Conservation (phyloP, 306 rosid genomes). For the Neltuma alba region DNA sequence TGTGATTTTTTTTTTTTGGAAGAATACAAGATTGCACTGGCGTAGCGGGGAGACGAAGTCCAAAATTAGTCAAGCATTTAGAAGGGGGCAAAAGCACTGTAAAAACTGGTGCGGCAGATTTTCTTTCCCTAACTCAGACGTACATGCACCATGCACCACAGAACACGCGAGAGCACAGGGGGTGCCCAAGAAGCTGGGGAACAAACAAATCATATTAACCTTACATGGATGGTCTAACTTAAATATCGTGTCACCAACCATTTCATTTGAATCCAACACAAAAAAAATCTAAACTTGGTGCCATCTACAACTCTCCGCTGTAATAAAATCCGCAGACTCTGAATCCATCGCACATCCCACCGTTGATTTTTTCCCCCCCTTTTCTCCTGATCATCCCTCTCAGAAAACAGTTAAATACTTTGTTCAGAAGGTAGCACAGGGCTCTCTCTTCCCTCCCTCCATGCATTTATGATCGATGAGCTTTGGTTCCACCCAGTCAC, state of each 20-base stretch:
- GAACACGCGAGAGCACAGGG: neutral
- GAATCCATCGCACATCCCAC: neutral
- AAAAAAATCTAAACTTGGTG: conserved; percentile 4
- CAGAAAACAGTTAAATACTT: neutral
- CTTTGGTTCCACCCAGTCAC: neutral
- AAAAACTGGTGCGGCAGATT: neutral
- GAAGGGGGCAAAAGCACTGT: neutral
- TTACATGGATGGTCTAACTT: conserved; percentile 36
- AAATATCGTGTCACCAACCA: conserved; percentile 40
- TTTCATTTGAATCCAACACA: neutral
- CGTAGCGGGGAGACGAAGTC: neutral
- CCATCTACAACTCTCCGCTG: neutral
- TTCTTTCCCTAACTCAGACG: neutral
- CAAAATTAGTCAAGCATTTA: neutral
- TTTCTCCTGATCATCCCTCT: conserved; percentile 33
- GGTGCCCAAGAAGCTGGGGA: neutral
- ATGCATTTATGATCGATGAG: conserved; percentile 39
- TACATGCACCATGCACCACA: neutral
- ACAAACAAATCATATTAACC: neutral
- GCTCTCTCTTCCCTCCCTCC: conserved; percentile 44
- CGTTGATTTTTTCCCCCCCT: neutral
- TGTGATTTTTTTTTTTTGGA: too few relatives aligned
- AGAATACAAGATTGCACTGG: neutral
- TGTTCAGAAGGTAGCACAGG: neutral
- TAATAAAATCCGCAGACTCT: conserved; percentile 10